Percentiles rank a stretch among this genome's conserved stretches.
These are phyloP conservation scores for Trichosporon faecale DNA, from an alignment of 1,284 basidiomycete species.

Conservation along the genomic window DNA sequence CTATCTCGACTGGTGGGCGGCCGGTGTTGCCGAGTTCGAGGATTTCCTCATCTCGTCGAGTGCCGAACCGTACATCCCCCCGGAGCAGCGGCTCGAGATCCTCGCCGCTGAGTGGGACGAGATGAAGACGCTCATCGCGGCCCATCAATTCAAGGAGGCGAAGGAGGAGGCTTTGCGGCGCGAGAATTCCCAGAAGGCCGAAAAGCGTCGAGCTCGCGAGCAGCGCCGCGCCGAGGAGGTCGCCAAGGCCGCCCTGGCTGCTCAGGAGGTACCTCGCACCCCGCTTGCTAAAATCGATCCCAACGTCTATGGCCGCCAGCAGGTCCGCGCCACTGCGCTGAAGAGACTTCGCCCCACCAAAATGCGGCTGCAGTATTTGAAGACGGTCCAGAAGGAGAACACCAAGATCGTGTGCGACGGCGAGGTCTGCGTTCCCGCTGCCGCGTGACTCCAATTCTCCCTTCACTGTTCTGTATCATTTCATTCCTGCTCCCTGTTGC, in stretches of 20 bases:
- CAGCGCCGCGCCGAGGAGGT: not conserved
- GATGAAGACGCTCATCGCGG: not conserved
- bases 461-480: too few relatives aligned
- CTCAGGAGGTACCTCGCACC: too few relatives aligned
- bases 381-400: not conserved
- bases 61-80: not conserved
- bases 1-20: not conserved
- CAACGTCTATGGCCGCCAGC: not conserved
- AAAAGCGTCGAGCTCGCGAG: not conserved
- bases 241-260: too few relatives aligned
- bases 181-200: not conserved
- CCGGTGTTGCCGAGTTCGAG: not conserved
- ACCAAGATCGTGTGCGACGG: not conserved
- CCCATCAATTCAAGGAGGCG: not conserved
- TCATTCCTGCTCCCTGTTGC: too few relatives aligned
- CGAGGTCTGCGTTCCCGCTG: not conserved
- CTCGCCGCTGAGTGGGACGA: not conserved
- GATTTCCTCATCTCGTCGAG: not conserved
- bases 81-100: not conserved
- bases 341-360: not conserved
- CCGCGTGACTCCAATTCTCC: not conserved
- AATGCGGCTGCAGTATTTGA: not conserved
- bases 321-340: not conserved
- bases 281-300: not conserved
- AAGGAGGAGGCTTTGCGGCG: not conserved